Conservation (phyloP, 192 early-diverging fungal species). For the Coemansia sp. region DNA sequence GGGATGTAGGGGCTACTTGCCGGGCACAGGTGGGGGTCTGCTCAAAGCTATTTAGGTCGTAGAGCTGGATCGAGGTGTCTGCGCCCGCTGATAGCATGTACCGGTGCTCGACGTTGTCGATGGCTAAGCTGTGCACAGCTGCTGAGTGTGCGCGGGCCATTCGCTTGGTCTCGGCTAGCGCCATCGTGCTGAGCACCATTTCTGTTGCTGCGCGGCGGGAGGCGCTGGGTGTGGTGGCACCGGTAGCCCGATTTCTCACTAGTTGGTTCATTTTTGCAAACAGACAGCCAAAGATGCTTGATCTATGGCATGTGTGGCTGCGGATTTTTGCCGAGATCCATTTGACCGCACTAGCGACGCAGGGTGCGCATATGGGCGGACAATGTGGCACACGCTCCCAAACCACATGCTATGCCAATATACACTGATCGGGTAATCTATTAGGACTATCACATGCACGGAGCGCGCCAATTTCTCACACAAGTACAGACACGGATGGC, state of each 20-base stretch:
- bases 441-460: not conserved
- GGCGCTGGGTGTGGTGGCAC: not conserved
- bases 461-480: not conserved
- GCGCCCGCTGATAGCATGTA: slow-evolving; percentile 36
- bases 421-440: not conserved
- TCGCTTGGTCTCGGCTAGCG: slow-evolving; percentile 31
- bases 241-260: slow-evolving; percentile 23
- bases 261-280: slow-evolving; percentile 20
- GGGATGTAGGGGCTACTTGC: slow-evolving; percentile 19
- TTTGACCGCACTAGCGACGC: not conserved
- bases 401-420: no score
- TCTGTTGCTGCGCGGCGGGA: slow-evolving; percentile 15
- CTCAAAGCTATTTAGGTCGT: slow-evolving; percentile 30
- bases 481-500: not conserved
- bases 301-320: not conserved
- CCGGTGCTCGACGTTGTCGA: slow-evolving; percentile 32
- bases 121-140: slow-evolving; percentile 33
- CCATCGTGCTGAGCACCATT: slow-evolving; percentile 18
- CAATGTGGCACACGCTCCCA: not conserved
- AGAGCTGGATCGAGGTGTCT: slow-evolving; percentile 48
- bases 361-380: not conserved
- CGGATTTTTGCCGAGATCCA: not conserved
- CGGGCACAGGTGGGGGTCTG: not conserved
- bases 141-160: slow-evolving; percentile 33
- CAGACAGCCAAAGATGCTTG: no score